Base-by-base conservation (phyloP, 805 yeast species). In the Candida andamanensis region DNA sequence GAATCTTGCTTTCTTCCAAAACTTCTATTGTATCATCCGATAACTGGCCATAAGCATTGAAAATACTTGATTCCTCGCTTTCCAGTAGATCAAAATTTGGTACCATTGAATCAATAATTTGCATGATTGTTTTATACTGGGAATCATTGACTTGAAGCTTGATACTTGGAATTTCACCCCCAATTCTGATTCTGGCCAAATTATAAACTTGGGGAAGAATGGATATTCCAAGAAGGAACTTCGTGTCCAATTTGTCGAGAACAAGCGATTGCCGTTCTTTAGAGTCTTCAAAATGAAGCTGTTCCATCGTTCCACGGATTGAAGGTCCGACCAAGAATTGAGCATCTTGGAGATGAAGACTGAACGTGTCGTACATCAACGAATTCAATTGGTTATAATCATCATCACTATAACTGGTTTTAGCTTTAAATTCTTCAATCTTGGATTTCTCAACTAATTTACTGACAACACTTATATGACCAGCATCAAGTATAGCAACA, bases 401-500 rank as follows among this genome's bases (percentile, higher is more conserved):
- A 2, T 72, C 76, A 3, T 61, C 68, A 1, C 72, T 60, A 49
- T 80, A 81, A 38, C 59, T 60, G 5, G 68, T 66, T 49, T 84
- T 76, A 16, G 76, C 65, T 48, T 79, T 85, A 28, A 87, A 74
- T 36, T 78, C 78, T 30, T 79, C 78, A 17, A 87, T 71, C 28
- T 74, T 76, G 3, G 73, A 69, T 42, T 76, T 76, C 28, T 82
- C 84, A 3, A 79, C 92, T 24, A 90, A 68, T 46, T 89, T 92
- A 50, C 95, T 85, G 2, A 67, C 59, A 11, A 92, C 76, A 42
- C 86, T 79, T 15, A 94, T 80, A 54, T 90, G 96, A 50, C 99
- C 99, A 6, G 97, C 96, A 67, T 92, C 97, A 33, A 92, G 67
- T 13, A 92, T 76, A 3, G 89, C 85, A 42, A 95, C 95, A 0